These are phyloP conservation scores for Cucurbita moschata DNA, from an alignment of 306 rosid species.

Conservation along the genomic window DNA sequence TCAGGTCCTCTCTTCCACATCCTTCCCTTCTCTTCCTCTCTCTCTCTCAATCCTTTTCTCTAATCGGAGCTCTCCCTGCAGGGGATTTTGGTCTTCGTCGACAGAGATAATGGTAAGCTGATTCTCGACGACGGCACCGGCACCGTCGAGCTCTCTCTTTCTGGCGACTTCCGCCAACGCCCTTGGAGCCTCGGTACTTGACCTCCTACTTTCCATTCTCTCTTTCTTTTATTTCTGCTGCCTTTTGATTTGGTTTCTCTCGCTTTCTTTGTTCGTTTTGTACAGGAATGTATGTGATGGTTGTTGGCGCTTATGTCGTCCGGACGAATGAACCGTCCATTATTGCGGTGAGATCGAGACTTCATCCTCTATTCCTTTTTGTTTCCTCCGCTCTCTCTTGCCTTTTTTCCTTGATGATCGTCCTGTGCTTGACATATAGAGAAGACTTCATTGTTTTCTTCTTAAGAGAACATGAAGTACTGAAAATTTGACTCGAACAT, in stretches of 20 bases:
- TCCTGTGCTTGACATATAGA: neutral
- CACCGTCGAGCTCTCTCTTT: slow-evolving; percentile 38
- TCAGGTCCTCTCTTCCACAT: slow-evolving; percentile 23
- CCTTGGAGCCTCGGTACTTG: slow-evolving; percentile 37
- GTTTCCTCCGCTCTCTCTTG: neutral
- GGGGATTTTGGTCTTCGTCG: slow-evolving; percentile 46
- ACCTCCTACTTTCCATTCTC: neutral
- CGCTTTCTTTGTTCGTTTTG: neutral
- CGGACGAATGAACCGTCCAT: slow-evolving; percentile 30
- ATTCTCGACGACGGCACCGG: slow-evolving; percentile 76
- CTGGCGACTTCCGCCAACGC: slow-evolving; percentile 37
- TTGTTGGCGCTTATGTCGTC: slow-evolving; percentile 45
- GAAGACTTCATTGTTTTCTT: neutral
- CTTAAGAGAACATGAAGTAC: neutral
- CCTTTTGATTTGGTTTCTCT: neutral
- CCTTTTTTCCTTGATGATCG: neutral
- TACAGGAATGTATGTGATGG: slow-evolving; percentile 82
- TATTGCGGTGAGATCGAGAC: slow-evolving; percentile 30
- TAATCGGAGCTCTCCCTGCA: neutral
- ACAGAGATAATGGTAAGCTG: slow-evolving; percentile 12
- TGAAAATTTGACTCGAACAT: neutral
- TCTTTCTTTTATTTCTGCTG: neutral
- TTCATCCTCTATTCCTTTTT: neutral
- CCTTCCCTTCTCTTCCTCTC: neutral
- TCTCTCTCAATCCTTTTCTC: slow-evolving; percentile 1